Conservation (phyloP, 371 early-diverging fungal species). For the Zopfochytrium polystomum region DNA sequence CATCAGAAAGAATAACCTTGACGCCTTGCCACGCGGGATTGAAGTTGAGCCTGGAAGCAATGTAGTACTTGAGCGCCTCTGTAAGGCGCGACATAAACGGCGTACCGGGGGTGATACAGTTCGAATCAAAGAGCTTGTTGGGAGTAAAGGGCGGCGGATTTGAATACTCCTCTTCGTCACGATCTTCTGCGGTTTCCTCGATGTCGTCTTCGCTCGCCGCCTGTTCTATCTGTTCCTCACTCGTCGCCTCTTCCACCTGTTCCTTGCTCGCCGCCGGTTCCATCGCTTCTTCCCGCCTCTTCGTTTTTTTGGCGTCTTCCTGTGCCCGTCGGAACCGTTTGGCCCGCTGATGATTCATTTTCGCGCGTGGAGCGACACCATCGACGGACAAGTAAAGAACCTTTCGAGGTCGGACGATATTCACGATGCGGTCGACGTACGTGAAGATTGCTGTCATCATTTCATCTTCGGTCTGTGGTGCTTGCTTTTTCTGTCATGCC, state of each 20-base stretch:
- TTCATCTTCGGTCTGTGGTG: conserved; percentile 89
- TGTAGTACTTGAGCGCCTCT: conserved; percentile 80
- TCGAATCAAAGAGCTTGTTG: conserved; percentile 85
- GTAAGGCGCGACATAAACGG: conserved; percentile 96
- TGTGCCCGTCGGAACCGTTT: conserved; percentile 95
- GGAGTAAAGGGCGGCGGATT: too few species aligned
- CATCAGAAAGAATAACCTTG: conserved; percentile 92
- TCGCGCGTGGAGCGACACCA: conserved; percentile 99
- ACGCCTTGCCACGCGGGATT: conserved; percentile 90
- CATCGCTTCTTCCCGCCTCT: conserved; percentile 59
- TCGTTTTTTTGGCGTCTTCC: conserved; percentile 72
- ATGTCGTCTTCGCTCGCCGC: conserved; percentile 73
- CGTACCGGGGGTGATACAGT: conserved; percentile 99
- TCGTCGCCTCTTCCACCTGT: conserved; percentile 99
- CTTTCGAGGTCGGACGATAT: conserved; percentile 88
- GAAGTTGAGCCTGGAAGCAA: conserved; percentile 81
- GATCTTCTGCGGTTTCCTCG: conserved; percentile 10
- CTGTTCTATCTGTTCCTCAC: conserved; percentile 96
- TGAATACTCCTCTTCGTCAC: too few species aligned
- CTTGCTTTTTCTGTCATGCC: too few species aligned
- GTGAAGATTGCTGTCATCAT: conserved; percentile 93
- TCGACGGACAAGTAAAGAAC: conserved; percentile 97
- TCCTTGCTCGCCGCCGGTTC: conserved; percentile 99
- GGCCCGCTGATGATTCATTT: conserved; percentile 99
- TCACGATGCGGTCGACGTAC: conserved; percentile 92